Percentiles rank a stretch among this genome's conserved stretches.
Conservation (phyloP, 2,329 filamentous ascomycete species). For the Trichoderma cornu-damae region DNA sequence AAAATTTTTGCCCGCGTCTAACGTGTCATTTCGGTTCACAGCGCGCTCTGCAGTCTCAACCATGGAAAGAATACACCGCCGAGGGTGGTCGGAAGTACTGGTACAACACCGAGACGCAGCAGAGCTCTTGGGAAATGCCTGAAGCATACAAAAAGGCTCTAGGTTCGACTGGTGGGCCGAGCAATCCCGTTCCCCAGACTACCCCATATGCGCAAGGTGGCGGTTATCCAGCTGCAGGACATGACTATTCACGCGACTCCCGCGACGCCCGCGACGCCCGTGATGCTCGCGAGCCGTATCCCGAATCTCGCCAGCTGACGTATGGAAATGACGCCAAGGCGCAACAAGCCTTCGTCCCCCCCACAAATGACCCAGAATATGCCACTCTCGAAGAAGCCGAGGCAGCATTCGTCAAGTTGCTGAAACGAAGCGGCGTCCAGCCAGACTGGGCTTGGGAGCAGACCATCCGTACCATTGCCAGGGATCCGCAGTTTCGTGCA, state of each 20-base stretch:
- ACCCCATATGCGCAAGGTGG: constrained; percentile 42
- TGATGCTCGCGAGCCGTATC: constrained; percentile 34
- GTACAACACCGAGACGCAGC: constrained; percentile 87
- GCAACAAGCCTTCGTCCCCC: constrained; percentile 58
- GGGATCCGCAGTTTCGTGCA: constrained; percentile 86
- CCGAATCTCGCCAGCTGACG: constrained; percentile 54
- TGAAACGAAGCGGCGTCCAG: constrained; percentile 79
- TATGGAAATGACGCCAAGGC: constrained; percentile 52
- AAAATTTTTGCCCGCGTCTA: constrained; percentile 20
- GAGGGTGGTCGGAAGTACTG: constrained; percentile 89
- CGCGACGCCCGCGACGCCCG: constrained; percentile 24
- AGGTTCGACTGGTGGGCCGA: constrained; percentile 48
- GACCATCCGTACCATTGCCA: constrained; percentile 76
- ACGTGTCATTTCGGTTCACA: constrained; percentile 32
- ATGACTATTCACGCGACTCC: constrained; percentile 36
- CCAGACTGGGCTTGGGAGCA: constrained; percentile 93
- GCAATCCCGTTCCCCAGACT: constrained; percentile 38
- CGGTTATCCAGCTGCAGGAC: constrained; percentile 33
- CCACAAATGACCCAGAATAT: constrained; percentile 71
- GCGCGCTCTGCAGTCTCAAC: constrained; percentile 75
- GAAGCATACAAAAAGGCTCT: constrained; percentile 72
- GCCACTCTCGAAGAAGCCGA: constrained; percentile 81
- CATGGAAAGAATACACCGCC: constrained; percentile 89
- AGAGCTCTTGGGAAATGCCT: constrained; percentile 94
- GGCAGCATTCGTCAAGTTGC: constrained; percentile 83